These are phyloP conservation scores for Chytriomyces sp. DNA, from an alignment of 192 early-diverging fungal genomes.

Conservation along the genomic window DNA sequence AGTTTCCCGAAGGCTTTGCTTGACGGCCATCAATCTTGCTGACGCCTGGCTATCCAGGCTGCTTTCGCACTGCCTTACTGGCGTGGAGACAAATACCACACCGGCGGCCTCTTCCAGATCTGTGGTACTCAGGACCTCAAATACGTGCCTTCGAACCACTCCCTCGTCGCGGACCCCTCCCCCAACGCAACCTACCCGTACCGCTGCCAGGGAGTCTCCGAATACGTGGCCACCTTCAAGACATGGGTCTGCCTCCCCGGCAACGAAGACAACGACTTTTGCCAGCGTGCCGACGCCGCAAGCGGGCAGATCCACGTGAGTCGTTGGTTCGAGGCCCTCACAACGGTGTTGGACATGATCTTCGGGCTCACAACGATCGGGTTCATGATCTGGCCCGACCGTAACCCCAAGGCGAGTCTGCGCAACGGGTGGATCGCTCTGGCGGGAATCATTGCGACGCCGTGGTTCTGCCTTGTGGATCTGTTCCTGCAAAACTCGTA, in stretches of 20 bases:
- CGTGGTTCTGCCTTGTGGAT: conserved; percentile 1
- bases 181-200: not conserved
- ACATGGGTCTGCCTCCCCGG: not conserved
- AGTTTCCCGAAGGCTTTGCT: no score
- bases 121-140: conserved; percentile 6
- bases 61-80: not conserved
- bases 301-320: not conserved
- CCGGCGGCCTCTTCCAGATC: conserved; percentile 22
- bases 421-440: not conserved
- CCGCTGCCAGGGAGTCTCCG: not conserved
- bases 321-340: not conserved
- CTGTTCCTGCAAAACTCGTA: conserved; percentile 5
- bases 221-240: not conserved
- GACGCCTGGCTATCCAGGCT: no score
- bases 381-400: conserved; percentile 6
- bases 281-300: not conserved
- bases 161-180: not conserved
- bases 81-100: conserved; percentile 19
- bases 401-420: not conserved
- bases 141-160: not conserved
- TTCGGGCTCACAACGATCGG: not conserved
- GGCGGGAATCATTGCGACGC: not conserved
- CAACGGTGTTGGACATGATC: not conserved
- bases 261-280: not conserved
- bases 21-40: no score